Evolutionary conservation across 768 basidiomycete species (phyloP).

Genomic region (Harrya chromipes): DNA sequence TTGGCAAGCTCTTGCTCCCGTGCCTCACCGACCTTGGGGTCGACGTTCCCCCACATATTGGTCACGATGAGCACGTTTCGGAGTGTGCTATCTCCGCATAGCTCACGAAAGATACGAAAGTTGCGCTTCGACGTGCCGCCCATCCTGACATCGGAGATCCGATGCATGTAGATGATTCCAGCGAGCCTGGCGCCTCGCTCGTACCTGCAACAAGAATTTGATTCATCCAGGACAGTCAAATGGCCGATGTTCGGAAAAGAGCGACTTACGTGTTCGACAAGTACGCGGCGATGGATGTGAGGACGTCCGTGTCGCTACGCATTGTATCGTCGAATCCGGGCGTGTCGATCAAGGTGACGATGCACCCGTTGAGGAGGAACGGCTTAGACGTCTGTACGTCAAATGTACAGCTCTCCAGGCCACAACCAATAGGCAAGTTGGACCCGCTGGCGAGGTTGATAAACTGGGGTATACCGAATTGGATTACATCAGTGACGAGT

Average conservation of each 20-base stretch:
- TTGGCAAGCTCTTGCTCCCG: constrained; percentile 45
- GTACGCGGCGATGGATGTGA: constrained; percentile 45
- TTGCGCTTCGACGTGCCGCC: constrained; percentile 47
- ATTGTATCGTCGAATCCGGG: constrained; percentile 58
- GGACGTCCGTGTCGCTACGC: constrained; percentile 46
- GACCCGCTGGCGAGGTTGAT: constrained; percentile 52
- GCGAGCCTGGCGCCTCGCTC: constrained; percentile 37
- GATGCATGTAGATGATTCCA: constrained; percentile 53
- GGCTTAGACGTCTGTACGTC: constrained; percentile 40
- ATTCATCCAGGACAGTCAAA: not conserved
- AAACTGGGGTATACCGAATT: constrained; percentile 31
- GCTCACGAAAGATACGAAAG: constrained; percentile 47
- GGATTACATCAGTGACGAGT: no score
- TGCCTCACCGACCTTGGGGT: constrained; percentile 32
- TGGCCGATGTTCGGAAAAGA: not conserved
- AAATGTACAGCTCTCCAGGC: constrained; percentile 49
- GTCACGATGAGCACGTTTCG: constrained; percentile 50
- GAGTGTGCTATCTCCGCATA: constrained; percentile 49
- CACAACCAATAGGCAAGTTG: constrained; percentile 40
- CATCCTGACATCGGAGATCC: constrained; percentile 49
- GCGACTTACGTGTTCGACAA: constrained; percentile 27
- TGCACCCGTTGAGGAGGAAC: constrained; percentile 42
- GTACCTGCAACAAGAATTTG: constrained; percentile 13
- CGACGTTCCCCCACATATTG: constrained; percentile 49
- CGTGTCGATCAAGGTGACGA: constrained; percentile 52